phyloP scores from a whole-genome alignment of 2,329 filamentous ascomycete genomes.

The Microdochium bolleyi region DNA sequence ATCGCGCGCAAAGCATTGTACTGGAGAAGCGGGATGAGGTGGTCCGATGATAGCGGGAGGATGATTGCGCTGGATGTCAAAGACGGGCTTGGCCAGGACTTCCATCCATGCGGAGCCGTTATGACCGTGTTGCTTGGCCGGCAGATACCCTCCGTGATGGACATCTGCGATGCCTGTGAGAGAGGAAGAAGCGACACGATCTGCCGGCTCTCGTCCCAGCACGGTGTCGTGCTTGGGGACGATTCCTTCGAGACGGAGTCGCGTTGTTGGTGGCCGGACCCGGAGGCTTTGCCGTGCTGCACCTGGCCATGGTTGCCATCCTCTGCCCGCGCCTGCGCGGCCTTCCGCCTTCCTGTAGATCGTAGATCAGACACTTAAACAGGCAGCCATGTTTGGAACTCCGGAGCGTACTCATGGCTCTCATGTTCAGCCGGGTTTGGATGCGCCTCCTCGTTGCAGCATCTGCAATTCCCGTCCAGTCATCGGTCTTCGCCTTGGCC shows the following conservation, averaged over 20 bases:
- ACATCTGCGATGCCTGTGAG: neutral
- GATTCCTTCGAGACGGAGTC: neutral
- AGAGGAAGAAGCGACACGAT: neutral
- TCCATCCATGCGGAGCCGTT: conserved; percentile 14
- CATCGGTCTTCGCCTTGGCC: conserved; percentile 24
- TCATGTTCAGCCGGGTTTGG: conserved; percentile 37
- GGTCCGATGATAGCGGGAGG: conserved; percentile 30
- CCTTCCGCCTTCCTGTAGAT: conserved; percentile 13
- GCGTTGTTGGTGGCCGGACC: no score
- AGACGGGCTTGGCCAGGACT: conserved; percentile 8
- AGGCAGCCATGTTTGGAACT: neutral
- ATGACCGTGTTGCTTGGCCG: conserved; percentile 17
- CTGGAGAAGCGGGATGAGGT: conserved; percentile 33
- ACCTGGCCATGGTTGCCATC: neutral
- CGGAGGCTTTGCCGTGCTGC: no score
- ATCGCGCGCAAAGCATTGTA: conserved; percentile 29
- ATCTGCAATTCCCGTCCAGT: conserved; percentile 37
- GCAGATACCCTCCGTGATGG: neutral
- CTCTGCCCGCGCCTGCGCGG: neutral
- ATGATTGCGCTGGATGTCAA: conserved; percentile 14
- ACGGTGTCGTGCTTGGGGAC: no score
- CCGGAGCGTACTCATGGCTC: conserved; percentile 26
- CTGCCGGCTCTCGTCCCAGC: neutral
- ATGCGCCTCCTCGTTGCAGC: conserved; percentile 28
- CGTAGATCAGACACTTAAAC: conserved; percentile 3